Percentiles rank a stretch among this genome's conserved stretches.
Conservation (phyloP, 2,329 filamentous ascomycete species). For the Claviceps pazoutovae region DNA sequence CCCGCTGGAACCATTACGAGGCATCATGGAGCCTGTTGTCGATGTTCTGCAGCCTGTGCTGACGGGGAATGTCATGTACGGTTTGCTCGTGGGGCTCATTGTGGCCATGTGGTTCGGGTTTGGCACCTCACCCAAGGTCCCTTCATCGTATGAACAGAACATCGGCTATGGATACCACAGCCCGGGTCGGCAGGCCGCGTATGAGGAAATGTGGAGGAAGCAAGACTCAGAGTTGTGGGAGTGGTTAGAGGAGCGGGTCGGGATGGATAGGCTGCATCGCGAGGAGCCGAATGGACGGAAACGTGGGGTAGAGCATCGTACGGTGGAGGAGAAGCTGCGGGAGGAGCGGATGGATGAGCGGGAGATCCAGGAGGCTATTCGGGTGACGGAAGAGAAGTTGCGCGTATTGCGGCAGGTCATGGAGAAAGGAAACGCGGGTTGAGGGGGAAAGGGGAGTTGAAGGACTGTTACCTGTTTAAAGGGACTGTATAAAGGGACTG, state of each 20-base stretch:
- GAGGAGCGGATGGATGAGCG: conserved; percentile 53
- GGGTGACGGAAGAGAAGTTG: conserved; percentile 75
- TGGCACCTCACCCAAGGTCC: conserved; percentile 30
- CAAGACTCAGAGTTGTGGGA: conserved; percentile 87
- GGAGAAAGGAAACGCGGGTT: conserved; percentile 28
- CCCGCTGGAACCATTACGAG: conserved; percentile 62
- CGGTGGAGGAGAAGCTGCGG: conserved; percentile 44
- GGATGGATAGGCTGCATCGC: conserved; percentile 44
- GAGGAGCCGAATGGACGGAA: conserved; percentile 27
- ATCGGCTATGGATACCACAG: conserved; percentile 18
- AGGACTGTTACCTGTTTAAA: too few species aligned
- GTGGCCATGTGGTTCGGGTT: conserved; percentile 62
- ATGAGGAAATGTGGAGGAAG: conserved; percentile 82
- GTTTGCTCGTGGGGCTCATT: conserved; percentile 58
- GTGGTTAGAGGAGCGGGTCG: conserved; percentile 79
- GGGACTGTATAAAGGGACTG: too few species aligned
- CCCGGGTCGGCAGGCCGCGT: conserved; percentile 62
- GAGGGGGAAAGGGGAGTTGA: neutral
- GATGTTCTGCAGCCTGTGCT: conserved; percentile 59
- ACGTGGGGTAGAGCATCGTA: conserved; percentile 36
- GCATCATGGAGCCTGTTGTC: conserved; percentile 52
- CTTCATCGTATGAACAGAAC: conserved; percentile 21
- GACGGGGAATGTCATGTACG: conserved; percentile 64
- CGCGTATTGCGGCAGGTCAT: conserved; percentile 59
- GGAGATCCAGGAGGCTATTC: conserved; percentile 68